Base-by-base conservation (phyloP, 805 yeast species). In the Schwanniomyces sp. region DNA sequence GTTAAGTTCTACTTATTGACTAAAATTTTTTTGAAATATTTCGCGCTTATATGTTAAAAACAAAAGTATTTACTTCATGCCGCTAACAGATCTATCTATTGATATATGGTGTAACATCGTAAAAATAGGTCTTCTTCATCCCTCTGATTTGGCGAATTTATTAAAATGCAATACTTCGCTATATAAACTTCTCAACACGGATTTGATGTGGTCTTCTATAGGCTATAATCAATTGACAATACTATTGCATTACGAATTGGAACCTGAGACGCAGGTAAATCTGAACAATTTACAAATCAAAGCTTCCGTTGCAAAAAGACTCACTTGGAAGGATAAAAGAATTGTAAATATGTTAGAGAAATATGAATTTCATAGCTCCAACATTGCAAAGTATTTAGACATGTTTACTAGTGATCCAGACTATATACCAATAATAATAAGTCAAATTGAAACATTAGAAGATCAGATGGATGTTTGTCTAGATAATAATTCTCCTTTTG, bases 71-170 rank as follows among this genome's bases (percentile, higher is more conserved):
- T 16, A 10, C 4, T 2, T 17, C 21, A 45, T 45, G 48, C 30
- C 34, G 14, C 29, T 53, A 3, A 28, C 30, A 26, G 43, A 50
- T 25, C 41, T 58, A 14, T 47, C 57, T 11, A 40, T 55, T 9
- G 61, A 58, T 45, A 45, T 55, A 36, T 58, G 63, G 63, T 30
- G 36, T 12, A 28, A 29, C 21, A 52, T 58, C 10, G 41, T 55
- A n/a, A 29, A 30, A 10, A 24, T 10, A 3, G 56, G 60, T 3
- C 17, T 18, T 0, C 41, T 57, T 38, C 37, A 25, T 2, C 34
- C 50, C 3, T 6, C 12, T 7, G 60, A 57, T 51, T 50, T 52
- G 6, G 18, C 54, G 2, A 37, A 37, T 18, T 37, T 57, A 26
- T n/a, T 44, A 4, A 30, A 30, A 14, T 36, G 49, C 0, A 48